These are phyloP conservation scores for Fusarium keratoplasticum DNA, from an alignment of 2,329 filamentous ascomycete species.

Conservation along the genomic window DNA sequence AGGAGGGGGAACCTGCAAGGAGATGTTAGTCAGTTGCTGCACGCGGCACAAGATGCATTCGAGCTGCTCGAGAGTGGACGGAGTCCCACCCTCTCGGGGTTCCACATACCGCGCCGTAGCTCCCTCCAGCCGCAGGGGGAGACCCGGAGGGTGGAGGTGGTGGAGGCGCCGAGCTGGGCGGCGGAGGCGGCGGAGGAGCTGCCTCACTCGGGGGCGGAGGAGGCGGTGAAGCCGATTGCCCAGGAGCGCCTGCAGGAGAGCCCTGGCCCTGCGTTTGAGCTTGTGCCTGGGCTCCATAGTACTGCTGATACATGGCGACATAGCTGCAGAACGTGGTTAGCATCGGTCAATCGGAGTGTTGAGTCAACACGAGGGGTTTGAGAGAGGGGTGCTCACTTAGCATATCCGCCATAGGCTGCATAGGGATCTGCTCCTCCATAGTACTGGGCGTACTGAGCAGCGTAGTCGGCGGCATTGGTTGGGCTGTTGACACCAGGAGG, in stretches of 20 bases:
- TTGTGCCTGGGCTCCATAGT: constrained; percentile 63
- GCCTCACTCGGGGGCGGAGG: constrained; percentile 70
- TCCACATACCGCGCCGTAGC: constrained; percentile 73
- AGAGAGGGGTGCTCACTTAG: constrained; percentile 64
- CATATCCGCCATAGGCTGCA: constrained; percentile 89
- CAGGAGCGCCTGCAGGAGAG: constrained; percentile 55
- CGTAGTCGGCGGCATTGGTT: constrained; percentile 68
- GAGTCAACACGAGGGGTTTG: background rate
- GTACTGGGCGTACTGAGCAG: constrained; percentile 86
- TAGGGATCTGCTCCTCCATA: constrained; percentile 84
- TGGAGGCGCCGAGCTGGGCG: constrained; percentile 66
- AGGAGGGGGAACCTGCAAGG: constrained; percentile 63
- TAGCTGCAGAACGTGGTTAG: constrained; percentile 57
- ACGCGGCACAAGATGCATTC: background rate
- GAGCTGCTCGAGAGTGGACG: background rate
- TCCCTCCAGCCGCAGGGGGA: constrained; percentile 57
- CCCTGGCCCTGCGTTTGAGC: constrained; percentile 60
- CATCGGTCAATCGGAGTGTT: background rate
- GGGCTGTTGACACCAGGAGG: constrained; percentile 45
- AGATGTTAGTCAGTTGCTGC: constrained; percentile 26
- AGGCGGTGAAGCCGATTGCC: constrained; percentile 63
- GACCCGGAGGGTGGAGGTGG: constrained; percentile 58
- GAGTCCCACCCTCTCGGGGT: background rate
- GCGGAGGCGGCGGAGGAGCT: constrained; percentile 73
- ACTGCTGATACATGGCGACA: constrained; percentile 80